Percentiles rank a stretch among this genome's conserved stretches.
These are phyloP conservation scores for Trametes gibbosa DNA, from an alignment of 768 basidiomycete genomes.

Conservation along the genomic window DNA sequence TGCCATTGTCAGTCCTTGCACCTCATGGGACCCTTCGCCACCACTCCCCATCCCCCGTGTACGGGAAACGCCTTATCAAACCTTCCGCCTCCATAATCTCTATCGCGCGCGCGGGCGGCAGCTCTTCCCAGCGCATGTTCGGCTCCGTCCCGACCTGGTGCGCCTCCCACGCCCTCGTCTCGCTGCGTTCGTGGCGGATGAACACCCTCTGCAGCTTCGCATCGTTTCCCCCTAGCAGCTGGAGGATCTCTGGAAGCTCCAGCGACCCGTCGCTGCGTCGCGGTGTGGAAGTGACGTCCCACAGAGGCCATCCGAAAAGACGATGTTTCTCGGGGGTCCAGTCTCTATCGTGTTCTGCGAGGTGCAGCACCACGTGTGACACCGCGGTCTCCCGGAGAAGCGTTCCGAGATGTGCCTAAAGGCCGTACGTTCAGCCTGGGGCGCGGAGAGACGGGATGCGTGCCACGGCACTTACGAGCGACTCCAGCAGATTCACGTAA, in stretches of 20 bases:
- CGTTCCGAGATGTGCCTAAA: not conserved
- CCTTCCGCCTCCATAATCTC: not conserved
- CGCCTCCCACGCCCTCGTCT: not conserved
- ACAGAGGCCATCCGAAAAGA: not conserved
- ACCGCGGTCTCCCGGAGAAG: not conserved
- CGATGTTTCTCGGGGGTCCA: not conserved
- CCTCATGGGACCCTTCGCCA: too few species aligned
- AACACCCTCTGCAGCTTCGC: not conserved
- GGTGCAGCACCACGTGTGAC: not conserved
- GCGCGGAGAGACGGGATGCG: not conserved
- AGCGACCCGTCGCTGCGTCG: too few species aligned
- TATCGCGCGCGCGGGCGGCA: too few species aligned
- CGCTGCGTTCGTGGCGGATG: too few species aligned
- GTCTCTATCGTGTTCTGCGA: too few species aligned
- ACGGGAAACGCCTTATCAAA: too few species aligned
- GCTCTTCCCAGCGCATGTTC: not conserved
- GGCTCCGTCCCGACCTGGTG: not conserved
- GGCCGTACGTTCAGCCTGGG: too few species aligned
- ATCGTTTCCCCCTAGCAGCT: not conserved
- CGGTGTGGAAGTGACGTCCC: too few species aligned
- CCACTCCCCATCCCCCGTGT: too few species aligned
- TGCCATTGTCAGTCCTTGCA: too few species aligned
- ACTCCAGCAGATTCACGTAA: not conserved
- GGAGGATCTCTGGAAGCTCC: too few species aligned
- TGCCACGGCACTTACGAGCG: not conserved